These are phyloP conservation scores for Colletotrichum tofieldiae DNA, from an alignment of 2,329 filamentous ascomycete species.

Conservation along the genomic window DNA sequence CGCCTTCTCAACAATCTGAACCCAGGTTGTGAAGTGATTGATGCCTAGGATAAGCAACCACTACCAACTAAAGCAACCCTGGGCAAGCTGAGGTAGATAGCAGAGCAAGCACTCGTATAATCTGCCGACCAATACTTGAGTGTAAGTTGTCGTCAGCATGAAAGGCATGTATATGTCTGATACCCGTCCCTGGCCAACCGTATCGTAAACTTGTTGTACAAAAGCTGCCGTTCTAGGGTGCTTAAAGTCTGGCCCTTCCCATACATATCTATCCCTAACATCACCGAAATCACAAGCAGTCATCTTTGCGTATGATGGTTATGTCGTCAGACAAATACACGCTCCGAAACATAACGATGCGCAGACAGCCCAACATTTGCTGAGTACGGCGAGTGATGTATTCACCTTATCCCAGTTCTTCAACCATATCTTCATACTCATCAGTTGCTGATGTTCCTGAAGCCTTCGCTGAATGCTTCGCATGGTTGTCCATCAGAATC, in stretches of 20 bases:
- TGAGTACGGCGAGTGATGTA: not conserved
- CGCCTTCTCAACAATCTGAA: constrained; percentile 3
- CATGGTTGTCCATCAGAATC: constrained; percentile 62
- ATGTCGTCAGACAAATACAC: not conserved
- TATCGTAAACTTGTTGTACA: not conserved
- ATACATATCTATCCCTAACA: not conserved
- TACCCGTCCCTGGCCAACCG: not conserved
- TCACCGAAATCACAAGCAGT: not conserved
- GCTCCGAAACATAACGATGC: not conserved
- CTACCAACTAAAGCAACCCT: not conserved
- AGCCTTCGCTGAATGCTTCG: constrained; percentile 43
- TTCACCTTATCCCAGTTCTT: constrained; percentile 45
- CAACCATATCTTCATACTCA: constrained; percentile 62
- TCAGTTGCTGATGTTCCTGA: constrained; percentile 46
- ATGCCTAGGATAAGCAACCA: not conserved
- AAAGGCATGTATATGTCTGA: not conserved
- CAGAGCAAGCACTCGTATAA: not conserved
- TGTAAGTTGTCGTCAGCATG: not conserved
- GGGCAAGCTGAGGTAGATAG: not conserved
- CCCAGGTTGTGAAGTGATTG: too few relatives aligned
- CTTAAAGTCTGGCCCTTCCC: not conserved
- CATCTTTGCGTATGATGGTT: not conserved
- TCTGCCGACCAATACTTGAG: not conserved
- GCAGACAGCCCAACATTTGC: not conserved
- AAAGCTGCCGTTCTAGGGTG: not conserved